These are phyloP conservation scores for Massarina eburnea DNA, from an alignment of 2,329 filamentous ascomycete species.

Conservation along the genomic window DNA sequence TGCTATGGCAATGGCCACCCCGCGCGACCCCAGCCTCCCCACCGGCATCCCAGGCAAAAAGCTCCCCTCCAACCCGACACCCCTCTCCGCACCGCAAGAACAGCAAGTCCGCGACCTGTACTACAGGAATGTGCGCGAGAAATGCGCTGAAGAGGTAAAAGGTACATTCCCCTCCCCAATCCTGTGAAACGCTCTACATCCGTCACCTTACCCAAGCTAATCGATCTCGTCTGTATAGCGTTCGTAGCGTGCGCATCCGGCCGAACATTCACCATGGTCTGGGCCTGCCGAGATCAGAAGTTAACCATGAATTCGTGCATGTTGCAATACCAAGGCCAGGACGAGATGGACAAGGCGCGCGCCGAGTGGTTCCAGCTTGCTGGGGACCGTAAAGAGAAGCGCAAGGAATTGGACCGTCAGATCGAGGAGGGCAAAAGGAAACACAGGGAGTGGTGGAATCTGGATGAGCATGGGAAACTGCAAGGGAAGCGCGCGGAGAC, in stretches of 20 bases:
- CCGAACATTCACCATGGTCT: conserved; percentile 84
- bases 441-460: conserved; percentile 55
- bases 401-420: conserved; percentile 57
- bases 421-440: conserved; percentile 50
- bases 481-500: conserved; percentile 25
- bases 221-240: conserved; percentile 58
- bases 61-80: conserved; percentile 53
- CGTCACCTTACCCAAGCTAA: no score
- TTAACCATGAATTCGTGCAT: conserved; percentile 93
- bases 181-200: background rate
- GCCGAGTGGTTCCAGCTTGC: conserved; percentile 89
- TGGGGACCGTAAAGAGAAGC: conserved; percentile 67
- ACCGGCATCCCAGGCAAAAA: conserved; percentile 17
- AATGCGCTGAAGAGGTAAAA: conserved; percentile 68
- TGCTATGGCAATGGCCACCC: conserved; percentile 19
- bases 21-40: conserved; percentile 13
- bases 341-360: conserved; percentile 82
- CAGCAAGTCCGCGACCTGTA: conserved; percentile 75
- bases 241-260: conserved; percentile 89
- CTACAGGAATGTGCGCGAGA: conserved; percentile 77
- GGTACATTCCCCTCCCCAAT: conserved; percentile 33
- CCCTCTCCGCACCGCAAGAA: conserved; percentile 70
- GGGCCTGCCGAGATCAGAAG: conserved; percentile 78
- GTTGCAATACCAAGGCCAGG: conserved; percentile 79
- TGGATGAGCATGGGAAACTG: conserved; percentile 43